Evolutionary conservation across 768 basidiomycete genomes (phyloP), one percentile per base, ranked within the genome.

Genomic region (Mycena rebaudengoi): DNA sequence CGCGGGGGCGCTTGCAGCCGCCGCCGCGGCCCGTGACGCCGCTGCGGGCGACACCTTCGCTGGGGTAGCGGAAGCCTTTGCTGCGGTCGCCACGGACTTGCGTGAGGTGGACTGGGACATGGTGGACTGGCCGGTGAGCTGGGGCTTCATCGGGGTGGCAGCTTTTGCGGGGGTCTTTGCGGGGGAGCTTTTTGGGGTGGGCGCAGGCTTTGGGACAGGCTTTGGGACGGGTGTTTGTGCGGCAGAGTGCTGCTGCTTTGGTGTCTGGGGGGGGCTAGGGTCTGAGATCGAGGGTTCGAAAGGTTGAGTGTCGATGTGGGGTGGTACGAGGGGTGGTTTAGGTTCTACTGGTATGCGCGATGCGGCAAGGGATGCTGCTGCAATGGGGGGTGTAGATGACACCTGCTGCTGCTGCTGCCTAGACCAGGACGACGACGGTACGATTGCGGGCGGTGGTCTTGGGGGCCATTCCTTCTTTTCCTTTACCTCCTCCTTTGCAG

Each of bases 391-490:
- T n/a, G n/a, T n/a, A 6, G 73, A 59, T 10, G 56, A 43, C 48
- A 66, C 68, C 51, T 67, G 70, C 35, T n/a, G 71, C 56, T 40
- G 75, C 68, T 44, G 72, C 65, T 55, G 35, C 23, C 63, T 23
- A 2, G 62, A 23, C 67, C 72, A 75, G 23, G 79, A 76, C 25
- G 77, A 71, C 46, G 84, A 76, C 52, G 81, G 75, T 43, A 80
- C 51, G 65, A 75, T 70, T 13, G 65, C 40, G 18, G 77, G 70
- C 46, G 74, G 73, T 20, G 80, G 75, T 69, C 80, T 85, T 35
- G 88, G 92, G 7, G 92, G 91, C 91, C 91, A 92, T 82, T 94
- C 93, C 43, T 86, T 85, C 71, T 85, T 87, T 74, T 90, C 91
- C 76, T 86, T 90, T 37, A 78, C 71, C 69, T 92, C 91, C 69